These are phyloP conservation scores for Stephania cephalantha DNA, from an alignment of 164 flowering plant species.

Conservation along the genomic window DNA sequence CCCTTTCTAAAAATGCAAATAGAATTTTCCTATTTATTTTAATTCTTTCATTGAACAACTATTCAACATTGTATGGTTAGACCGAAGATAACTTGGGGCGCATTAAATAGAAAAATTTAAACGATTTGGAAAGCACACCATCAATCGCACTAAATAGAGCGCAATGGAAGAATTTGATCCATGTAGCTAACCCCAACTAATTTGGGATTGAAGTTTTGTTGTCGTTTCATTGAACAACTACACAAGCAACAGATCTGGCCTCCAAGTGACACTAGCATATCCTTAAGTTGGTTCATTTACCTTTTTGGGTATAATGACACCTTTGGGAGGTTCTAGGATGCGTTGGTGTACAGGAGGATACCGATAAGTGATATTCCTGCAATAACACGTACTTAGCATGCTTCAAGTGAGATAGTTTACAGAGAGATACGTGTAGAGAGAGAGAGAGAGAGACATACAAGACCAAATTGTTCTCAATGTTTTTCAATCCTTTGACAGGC, in stretches of 20 bases:
- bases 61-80: too few species aligned
- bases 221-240: background rate
- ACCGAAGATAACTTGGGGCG: too few species aligned
- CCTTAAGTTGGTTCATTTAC: slow-evolving; percentile 25
- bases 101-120: too few species aligned
- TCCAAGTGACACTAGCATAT: background rate
- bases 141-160: too few species aligned
- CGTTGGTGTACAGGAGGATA: slow-evolving; percentile 65
- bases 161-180: too few species aligned
- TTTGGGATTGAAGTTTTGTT: too few species aligned
- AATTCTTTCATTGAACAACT: too few species aligned
- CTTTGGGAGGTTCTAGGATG: slow-evolving; percentile 68
- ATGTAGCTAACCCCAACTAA: too few species aligned
- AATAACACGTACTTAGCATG: slow-evolving; percentile 14
- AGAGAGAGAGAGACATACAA: slow-evolving; percentile 43
- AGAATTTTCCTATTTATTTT: too few species aligned
- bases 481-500: slow-evolving; percentile 53
- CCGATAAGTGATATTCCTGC: slow-evolving; percentile 70
- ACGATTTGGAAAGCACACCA: too few species aligned
- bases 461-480: slow-evolving; percentile 44
- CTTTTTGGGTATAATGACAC: slow-evolving; percentile 65
- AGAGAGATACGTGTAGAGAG: too few species aligned
- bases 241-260: background rate
- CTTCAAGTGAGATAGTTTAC: background rate
- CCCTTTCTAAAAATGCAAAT: too few species aligned